A percentile compares a stretch with the other conserved stretches of the same genome.
phyloP scores from a whole-genome alignment of 2,329 filamentous ascomycete genomes.

The Pseudogymnoascus sp. region DNA sequence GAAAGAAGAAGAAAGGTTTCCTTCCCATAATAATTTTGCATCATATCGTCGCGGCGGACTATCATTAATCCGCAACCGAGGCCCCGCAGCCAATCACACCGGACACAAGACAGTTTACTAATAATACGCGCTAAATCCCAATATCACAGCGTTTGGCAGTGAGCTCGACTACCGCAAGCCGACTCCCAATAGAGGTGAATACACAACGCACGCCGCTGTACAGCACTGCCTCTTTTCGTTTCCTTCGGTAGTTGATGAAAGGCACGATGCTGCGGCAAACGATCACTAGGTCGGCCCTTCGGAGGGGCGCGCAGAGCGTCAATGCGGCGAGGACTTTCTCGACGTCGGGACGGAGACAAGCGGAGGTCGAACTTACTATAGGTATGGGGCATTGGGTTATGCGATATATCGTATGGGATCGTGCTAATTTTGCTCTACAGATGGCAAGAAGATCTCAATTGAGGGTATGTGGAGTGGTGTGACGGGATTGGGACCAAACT shows the following conservation, averaged over 20 bases:
- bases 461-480: constrained; percentile 59
- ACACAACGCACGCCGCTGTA: constrained; percentile 15
- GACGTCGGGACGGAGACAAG: constrained; percentile 67
- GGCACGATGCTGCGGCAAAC: constrained; percentile 62
- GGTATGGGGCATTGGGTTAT: constrained; percentile 48
- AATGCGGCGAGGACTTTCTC: constrained; percentile 70
- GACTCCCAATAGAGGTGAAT: constrained; percentile 13
- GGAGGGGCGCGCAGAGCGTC: constrained; percentile 51
- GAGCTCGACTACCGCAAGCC: constrained; percentile 14
- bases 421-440: constrained; percentile 38
- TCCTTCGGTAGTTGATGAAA: constrained; percentile 41
- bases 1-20: constrained; percentile 32
- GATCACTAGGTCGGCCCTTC: constrained; percentile 61
- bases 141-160: constrained; percentile 7
- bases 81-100: constrained; percentile 9
- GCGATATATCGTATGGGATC: constrained; percentile 14
- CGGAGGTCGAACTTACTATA: constrained; percentile 95
- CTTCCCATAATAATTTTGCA: constrained; percentile 9
- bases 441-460: constrained; percentile 97
- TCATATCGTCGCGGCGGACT: neutral
- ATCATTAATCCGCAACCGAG: neutral
- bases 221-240: constrained; percentile 30
- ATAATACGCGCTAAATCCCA: constrained; percentile 7
- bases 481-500: constrained; percentile 22
- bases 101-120: neutral